These are phyloP conservation scores for Citrus hindsii DNA, from an alignment of 345 rosid genomes.

Conservation along the genomic window DNA sequence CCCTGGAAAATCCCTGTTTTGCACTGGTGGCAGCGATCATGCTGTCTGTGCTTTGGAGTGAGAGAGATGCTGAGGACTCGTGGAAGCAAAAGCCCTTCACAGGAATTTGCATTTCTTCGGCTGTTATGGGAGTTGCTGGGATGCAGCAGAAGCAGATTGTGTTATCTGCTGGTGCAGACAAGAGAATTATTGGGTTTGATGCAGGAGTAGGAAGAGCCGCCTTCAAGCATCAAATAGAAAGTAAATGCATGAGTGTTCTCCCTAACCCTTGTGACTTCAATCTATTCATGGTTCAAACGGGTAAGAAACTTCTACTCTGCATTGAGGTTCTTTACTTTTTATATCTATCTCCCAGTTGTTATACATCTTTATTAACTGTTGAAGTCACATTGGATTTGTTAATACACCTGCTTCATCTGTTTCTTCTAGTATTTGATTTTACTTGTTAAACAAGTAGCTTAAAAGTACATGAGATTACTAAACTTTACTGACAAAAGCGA, in stretches of 20 bases:
- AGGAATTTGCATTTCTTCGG: conserved; percentile 79
- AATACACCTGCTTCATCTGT: not conserved
- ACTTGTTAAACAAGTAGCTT: not conserved
- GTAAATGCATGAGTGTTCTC: conserved; percentile 92
- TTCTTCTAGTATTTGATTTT: not conserved
- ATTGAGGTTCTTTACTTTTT: not conserved
- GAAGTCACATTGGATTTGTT: not conserved
- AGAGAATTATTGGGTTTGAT: conserved; percentile 77
- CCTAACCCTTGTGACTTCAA: conserved; percentile 93
- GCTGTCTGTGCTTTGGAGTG: conserved; percentile 80
- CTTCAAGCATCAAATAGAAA: conserved; percentile 76
- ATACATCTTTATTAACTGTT: not conserved
- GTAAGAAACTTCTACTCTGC: conserved; percentile 38
- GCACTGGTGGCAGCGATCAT: conserved; percentile 92
- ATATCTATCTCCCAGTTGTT: not conserved
- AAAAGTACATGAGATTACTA: not conserved
- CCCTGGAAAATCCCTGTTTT: conserved; percentile 71
- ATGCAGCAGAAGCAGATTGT: conserved; percentile 74
- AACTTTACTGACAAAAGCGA: not conserved
- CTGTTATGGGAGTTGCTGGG: conserved; percentile 95
- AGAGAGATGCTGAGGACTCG: conserved; percentile 49
- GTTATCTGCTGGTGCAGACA: conserved; percentile 85
- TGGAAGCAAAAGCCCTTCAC: conserved; percentile 79
- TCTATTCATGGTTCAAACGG: conserved; percentile 96
- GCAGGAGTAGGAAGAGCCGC: conserved; percentile 61